Evolutionary conservation across 176 grass and related monocot genomes (phyloP).

Genomic region (Tuctoria greenei): DNA sequence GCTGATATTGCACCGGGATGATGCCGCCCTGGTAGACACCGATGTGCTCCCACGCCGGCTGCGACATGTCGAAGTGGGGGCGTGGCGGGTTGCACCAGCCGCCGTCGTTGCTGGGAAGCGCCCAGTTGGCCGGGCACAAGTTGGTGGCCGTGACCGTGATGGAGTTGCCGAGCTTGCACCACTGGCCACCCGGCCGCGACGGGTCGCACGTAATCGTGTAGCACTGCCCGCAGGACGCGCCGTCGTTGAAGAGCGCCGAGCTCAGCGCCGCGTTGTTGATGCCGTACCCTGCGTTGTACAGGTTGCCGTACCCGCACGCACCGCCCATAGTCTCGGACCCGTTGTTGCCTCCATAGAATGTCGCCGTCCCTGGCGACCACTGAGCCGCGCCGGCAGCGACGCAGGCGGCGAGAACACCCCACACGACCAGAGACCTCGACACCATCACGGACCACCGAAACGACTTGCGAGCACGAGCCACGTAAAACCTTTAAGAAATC

Average conservation of each 20-base stretch:
- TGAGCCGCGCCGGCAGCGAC: not conserved
- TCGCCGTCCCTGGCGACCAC: conserved; percentile 35
- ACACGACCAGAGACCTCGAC: not conserved
- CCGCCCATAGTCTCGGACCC: conserved; percentile 55
- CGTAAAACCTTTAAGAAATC: no score
- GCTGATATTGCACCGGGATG: conserved; percentile 54
- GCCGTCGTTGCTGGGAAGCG: conserved; percentile 26
- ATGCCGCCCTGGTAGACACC: conserved; percentile 37
- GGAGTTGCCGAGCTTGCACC: conserved; percentile 10
- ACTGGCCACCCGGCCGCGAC: not conserved
- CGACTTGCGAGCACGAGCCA: no score
- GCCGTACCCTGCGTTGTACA: not conserved
- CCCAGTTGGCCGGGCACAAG: conserved; percentile 48
- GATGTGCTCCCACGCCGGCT: conserved; percentile 53
- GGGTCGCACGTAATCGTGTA: not conserved
- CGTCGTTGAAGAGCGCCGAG: not conserved
- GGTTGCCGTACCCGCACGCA: not conserved
- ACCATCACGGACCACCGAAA: no score
- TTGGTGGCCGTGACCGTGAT: conserved; percentile 48
- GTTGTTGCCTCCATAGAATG: conserved; percentile 54
- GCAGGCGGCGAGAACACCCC: not conserved
- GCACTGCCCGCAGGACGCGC: not conserved
- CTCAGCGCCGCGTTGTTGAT: not conserved
- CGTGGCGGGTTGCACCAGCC: conserved; percentile 65
- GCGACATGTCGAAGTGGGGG: conserved; percentile 66